Conservation (phyloP, 345 rosid genomes). For the Microthlaspi erraticum region DNA sequence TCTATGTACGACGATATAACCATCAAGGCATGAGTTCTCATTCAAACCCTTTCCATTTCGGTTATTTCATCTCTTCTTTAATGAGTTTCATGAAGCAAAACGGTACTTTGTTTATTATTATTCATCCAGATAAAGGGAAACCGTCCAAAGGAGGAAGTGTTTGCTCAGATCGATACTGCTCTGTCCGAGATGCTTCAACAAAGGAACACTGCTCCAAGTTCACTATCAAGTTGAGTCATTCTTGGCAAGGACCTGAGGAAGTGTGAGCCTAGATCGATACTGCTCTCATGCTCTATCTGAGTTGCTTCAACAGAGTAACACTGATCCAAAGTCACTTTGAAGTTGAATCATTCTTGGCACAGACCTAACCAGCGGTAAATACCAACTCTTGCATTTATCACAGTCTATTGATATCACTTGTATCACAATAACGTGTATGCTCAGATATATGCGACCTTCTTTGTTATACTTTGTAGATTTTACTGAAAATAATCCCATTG, state of each 20-base stretch:
- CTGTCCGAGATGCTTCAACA: slow-evolving; percentile 57
- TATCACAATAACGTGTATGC: not conserved
- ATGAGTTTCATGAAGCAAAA: slow-evolving; percentile 16
- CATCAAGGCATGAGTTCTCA: slow-evolving; percentile 60
- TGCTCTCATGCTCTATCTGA: slow-evolving; percentile 45
- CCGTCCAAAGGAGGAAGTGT: slow-evolving; percentile 63
- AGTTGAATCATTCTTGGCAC: slow-evolving; percentile 41
- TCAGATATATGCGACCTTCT: slow-evolving; percentile 16
- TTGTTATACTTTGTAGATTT: slow-evolving; percentile 22
- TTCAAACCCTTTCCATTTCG: slow-evolving; percentile 33
- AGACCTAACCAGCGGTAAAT: slow-evolving; percentile 38
- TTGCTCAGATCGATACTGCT: slow-evolving; percentile 59
- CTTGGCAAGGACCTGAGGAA: slow-evolving; percentile 16
- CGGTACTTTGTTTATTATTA: not conserved
- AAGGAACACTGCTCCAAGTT: slow-evolving; percentile 47
- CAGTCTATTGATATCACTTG: slow-evolving; percentile 33
- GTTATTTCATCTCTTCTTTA: slow-evolving; percentile 6
- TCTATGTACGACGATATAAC: slow-evolving; percentile 76
- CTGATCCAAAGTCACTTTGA: slow-evolving; percentile 48
- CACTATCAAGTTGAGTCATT: slow-evolving; percentile 50
- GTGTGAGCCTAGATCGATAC: slow-evolving; percentile 49
- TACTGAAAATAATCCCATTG: slow-evolving; percentile 11
- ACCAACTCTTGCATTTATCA: slow-evolving; percentile 5
- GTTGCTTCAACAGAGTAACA: slow-evolving; percentile 50
- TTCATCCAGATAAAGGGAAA: slow-evolving; percentile 67